Percentiles rank a stretch among this genome's conserved stretches.
Evolutionary conservation across 2,329 filamentous ascomycete species (phyloP).

Genomic region (Bretziella fagacearum): DNA sequence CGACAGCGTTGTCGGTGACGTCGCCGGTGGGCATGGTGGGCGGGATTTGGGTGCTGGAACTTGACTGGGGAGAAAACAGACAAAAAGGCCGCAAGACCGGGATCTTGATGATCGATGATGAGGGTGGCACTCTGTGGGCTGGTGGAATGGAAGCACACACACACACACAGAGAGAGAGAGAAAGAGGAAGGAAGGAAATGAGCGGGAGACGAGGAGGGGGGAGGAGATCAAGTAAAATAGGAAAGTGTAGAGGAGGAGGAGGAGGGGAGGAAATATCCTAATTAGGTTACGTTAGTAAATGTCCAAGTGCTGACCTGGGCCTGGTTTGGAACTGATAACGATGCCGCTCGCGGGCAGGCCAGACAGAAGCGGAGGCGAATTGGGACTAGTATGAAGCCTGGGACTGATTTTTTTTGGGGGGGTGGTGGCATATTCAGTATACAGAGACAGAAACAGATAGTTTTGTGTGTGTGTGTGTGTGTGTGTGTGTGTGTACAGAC

Average conservation of each 20-base stretch:
- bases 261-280: background rate
- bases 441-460: too few species aligned
- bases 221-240: background rate
- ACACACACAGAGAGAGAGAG: background rate
- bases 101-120: background rate
- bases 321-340: background rate
- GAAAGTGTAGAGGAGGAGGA: background rate
- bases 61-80: background rate
- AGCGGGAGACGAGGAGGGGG: background rate
- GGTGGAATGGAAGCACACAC: background rate
- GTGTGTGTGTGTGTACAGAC: too few species aligned
- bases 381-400: too few species aligned
- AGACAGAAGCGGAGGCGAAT: too few species aligned
- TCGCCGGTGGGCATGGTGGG: conserved; percentile 21
- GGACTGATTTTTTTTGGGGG: too few species aligned
- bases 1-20: conserved; percentile 23
- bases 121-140: background rate
- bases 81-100: background rate
- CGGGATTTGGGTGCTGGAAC: background rate
- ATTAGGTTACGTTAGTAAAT: background rate
- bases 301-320: background rate
- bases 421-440: too few species aligned
- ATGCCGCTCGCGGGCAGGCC: background rate
- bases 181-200: background rate
- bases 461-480: too few species aligned